Conservation (phyloP, 148 eudicot genomes). For the Cornus florida region DNA sequence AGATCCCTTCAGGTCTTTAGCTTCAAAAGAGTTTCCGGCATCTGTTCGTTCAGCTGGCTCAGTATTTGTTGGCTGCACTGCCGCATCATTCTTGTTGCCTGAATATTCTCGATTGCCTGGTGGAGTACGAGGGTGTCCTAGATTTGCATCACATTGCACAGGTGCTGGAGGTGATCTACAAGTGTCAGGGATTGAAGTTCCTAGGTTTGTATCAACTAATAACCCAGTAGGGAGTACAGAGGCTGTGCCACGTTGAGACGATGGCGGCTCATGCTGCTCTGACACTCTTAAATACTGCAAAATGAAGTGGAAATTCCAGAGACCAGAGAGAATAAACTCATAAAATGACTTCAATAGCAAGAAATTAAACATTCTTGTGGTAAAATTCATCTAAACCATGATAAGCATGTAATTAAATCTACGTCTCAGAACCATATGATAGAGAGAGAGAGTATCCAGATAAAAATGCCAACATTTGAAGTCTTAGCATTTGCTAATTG, state of each 20-base stretch:
- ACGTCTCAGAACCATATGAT: too few relatives aligned
- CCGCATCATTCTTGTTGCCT: neutral
- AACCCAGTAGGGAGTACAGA: slow-evolving; percentile 32
- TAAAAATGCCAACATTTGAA: too few relatives aligned
- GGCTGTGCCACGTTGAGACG: slow-evolving; percentile 29
- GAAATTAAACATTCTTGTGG: neutral
- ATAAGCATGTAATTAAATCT: too few relatives aligned
- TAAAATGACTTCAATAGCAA: too few relatives aligned
- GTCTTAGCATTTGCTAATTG: too few relatives aligned
- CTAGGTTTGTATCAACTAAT: slow-evolving; percentile 45
- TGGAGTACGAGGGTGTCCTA: slow-evolving; percentile 27
- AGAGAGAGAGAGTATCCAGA: too few relatives aligned
- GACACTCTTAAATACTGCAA: slow-evolving; percentile 32
- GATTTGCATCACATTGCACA: slow-evolving; percentile 29
- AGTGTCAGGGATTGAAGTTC: slow-evolving; percentile 37
- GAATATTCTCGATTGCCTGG: slow-evolving; percentile 11
- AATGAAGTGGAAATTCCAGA: neutral
- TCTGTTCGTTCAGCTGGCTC: too few relatives aligned
- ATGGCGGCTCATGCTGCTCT: slow-evolving; percentile 42
- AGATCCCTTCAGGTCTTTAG: slow-evolving; percentile 16
- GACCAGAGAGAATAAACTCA: too few relatives aligned
- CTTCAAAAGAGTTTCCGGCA: too few relatives aligned
- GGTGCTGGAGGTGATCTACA: slow-evolving; percentile 45
- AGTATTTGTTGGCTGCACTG: too few relatives aligned
- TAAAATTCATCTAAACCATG: too few relatives aligned